Base-by-base conservation (phyloP, 192 early-diverging fungal genomes). In the Entrophospora sp. region DNA sequence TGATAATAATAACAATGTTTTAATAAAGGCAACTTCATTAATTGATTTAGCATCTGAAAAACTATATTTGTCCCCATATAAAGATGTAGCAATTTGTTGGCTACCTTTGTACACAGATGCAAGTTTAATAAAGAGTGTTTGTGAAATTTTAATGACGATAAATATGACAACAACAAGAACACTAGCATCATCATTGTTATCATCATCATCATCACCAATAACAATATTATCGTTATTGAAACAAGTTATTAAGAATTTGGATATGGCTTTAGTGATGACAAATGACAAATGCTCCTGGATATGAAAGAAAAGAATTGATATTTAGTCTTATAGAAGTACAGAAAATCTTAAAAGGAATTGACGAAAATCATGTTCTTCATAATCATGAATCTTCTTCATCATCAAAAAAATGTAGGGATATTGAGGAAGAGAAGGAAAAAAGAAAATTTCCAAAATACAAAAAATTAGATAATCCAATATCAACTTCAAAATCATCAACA, bases 241-340 rank as follows among this genome's bases (percentile, higher is more conserved):
- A 51, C 16, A 72, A 34, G 69, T 81, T 1, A 72, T 85, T 35
- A 64, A 45, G 22, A 48, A 61, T 18, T 71, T 85, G 12, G 86
- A 88, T 34, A 75, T 72, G 32, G 77, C 81, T 0, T 58, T 84
- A 7, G 58, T 88, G 3, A 77, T 87, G 69, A 68, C 84, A 5
- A 85, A 85, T 10, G 76, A 40, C 3, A 49, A 36, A 22, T n/a
- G n/a, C 78, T n/a, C 71, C 79, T 1, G 76, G 75, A 6, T 28
- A n/a, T 1, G 53, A 40, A 14, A 61, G 75, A 45, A 73, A 64
- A 34, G 51, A 30, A 5, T 25, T 72, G 42, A 51, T 71, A n/a
- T 66, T 67, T 12, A 38, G 69, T n/a, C 57, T 72, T 14, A 68
- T 79, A 27, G 20, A 37, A 16, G 44, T 69, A 0, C 56, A 72